Evolutionary conservation across 148 eudicot genomes (phyloP).

Genomic region (Cornus suecica): DNA sequence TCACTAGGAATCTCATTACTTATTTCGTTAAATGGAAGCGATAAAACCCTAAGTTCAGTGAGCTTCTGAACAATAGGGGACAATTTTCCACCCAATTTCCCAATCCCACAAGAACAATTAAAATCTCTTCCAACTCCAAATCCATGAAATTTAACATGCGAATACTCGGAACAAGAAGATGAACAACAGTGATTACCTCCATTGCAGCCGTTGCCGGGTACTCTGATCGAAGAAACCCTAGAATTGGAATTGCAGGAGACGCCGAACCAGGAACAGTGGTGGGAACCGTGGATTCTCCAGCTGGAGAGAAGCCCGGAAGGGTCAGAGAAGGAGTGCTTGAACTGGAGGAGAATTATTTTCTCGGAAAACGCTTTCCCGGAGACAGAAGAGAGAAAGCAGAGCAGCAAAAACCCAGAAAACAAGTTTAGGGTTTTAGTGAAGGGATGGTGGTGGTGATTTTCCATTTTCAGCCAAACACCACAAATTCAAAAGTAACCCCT

Average conservation of each 20-base stretch:
- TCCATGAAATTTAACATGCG: slow-evolving; percentile 40
- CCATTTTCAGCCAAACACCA: slow-evolving; percentile 5
- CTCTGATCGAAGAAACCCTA: slow-evolving; percentile 45
- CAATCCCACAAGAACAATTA: slow-evolving; percentile 34
- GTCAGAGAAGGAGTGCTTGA: slow-evolving; percentile 45
- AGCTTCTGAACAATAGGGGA: slow-evolving; percentile 36
- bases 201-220: slow-evolving; percentile 27
- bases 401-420: slow-evolving; percentile 7
- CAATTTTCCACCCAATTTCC: slow-evolving; percentile 40
- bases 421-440: slow-evolving; percentile 2
- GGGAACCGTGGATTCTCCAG: slow-evolving; percentile 27
- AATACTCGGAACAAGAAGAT: slow-evolving; percentile 35
- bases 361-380: slow-evolving; percentile 18
- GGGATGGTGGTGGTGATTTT: neutral
- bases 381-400: slow-evolving; percentile 17
- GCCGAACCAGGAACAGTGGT: slow-evolving; percentile 52
- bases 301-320: slow-evolving; percentile 40
- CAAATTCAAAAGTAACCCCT: neutral
- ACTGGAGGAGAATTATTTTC: slow-evolving; percentile 20
- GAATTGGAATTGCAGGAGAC: slow-evolving; percentile 35
- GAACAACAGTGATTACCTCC: slow-evolving; percentile 23
- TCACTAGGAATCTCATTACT: slow-evolving; percentile 47
- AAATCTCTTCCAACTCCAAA: slow-evolving; percentile 49
- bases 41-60: slow-evolving; percentile 57
- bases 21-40: slow-evolving; percentile 55